Base-by-base conservation (phyloP, 495 filamentous ascomycete genomes). In the Xylaria scruposa region DNA sequence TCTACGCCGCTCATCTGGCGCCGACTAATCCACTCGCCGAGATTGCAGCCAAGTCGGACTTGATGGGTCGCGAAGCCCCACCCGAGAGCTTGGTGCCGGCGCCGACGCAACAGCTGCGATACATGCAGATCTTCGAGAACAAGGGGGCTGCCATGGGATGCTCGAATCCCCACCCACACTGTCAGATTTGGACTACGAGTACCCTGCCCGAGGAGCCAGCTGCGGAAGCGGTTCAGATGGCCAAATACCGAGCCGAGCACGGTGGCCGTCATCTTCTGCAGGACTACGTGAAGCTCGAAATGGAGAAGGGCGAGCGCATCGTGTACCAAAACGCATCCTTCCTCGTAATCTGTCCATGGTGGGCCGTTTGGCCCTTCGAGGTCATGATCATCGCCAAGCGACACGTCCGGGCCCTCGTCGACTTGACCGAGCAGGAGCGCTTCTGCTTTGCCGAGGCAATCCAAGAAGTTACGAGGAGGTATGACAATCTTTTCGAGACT, bases 121-220 rank as follows among this genome's bases (percentile, higher is more conserved):
- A 97, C 81, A 98, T 99, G 95, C 96, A 99, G 81, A 98, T 99
- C 74, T 98, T 99, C 72, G 96, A 99, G 83, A 99, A 99, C 85
- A 99, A 99, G 84, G 96, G 96, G 59, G 90, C 93, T 0, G 93
- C 96, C 5, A 99, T 99, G 96, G 96, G 96, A 40, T 99, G 96
- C 86, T 98, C 96, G 3, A 99, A 99, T 80, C 97, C 96, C 8
- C 96, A 99, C 82, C 96, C 96, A 0, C 96, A 98, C 81, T 94
- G 96, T 62, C 96, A 99, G 78, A 88, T 97, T 73, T 99, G 96
- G 96, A 96, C 94, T 10, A 97, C 94, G 15, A 95, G 91, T 47
- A 89, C 90, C 15, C 80, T 97, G 63, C 96, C 96, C 5, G 94
- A 97, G 78, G 96, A 99, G 79, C 94, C 93, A 1, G 86, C 85